Base-by-base conservation (phyloP, 2,329 filamentous ascomycete genomes). In the Decorospora gaudefroyi region DNA sequence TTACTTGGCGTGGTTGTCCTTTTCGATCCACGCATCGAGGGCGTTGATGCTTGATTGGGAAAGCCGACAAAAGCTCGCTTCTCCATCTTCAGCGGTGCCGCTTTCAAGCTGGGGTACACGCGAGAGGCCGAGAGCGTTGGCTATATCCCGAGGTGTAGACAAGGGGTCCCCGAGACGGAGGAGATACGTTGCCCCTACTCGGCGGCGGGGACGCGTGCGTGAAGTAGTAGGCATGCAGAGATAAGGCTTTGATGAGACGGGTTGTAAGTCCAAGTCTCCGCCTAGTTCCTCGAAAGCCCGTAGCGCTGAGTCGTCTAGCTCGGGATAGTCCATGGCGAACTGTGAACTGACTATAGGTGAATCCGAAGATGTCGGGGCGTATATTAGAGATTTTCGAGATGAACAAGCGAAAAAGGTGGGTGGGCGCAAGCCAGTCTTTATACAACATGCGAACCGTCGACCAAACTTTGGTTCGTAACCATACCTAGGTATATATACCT, bases 301-400 rank as follows among this genome's bases (percentile, higher is more conserved):
- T 1, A 44, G 33, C 10, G 33, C 43, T 13, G 35, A 31, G 11
- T 52, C 27, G 46, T 52, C 35, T 40, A 50, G 41, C 32, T 52
- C 33, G 28, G 42, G 31, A 19, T 42, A 42, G 5, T 46, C 26
- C 38, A 46, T 37, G 26, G 4, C 3, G 27, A 18, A 19, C 7
- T 13, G 16, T 3, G 3, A 2, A 9, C 21, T 22, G 15, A 21
- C 19, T 5, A 12, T 21, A 25, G 4, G 17, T 27, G 4, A 12
- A 28, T 19, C 5, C 28, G 23, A 23, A 28, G 8, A 7, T 7
- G 6, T 4, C n/a, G n/a, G n/a, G n/a, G n/a, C n/a, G n/a, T n/a
- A n/a, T n/a, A n/a, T n/a, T n/a, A n/a, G n/a, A n/a, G n/a, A n/a
- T n/a, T n/a, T n/a, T n/a, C n/a, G n/a, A n/a, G n/a, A n/a, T n/a